These are phyloP conservation scores for Epithele typhae DNA, from an alignment of 768 basidiomycete species.

Conservation along the genomic window DNA sequence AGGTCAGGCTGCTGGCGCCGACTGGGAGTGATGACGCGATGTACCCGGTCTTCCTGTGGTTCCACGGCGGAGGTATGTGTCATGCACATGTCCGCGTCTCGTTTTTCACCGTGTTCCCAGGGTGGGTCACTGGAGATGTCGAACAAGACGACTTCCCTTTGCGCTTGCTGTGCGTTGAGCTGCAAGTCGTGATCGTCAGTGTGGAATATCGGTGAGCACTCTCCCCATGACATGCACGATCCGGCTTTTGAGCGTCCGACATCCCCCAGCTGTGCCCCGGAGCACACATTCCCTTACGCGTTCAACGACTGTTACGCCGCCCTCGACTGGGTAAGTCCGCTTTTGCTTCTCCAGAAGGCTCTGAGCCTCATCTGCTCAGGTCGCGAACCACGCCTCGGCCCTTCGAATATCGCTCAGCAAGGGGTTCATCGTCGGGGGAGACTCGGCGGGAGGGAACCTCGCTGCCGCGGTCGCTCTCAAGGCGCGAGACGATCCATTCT, in stretches of 20 bases:
- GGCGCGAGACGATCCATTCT: constrained; percentile 21
- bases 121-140: constrained; percentile 20
- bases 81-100: background rate
- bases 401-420: constrained; percentile 15
- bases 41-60: background rate
- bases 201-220: constrained; percentile 4
- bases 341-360: background rate
- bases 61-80: background rate
- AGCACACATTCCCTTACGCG: constrained; percentile 20
- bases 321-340: constrained; percentile 22
- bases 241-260: background rate
- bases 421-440: constrained; percentile 23
- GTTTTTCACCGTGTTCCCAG: constrained; percentile 2
- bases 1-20: background rate
- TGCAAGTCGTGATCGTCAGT: constrained; percentile 17
- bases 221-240: background rate
- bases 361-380: background rate
- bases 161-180: constrained; percentile 8
- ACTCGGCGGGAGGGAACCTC: constrained; percentile 21
- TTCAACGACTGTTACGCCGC: constrained; percentile 21
- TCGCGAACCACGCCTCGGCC: constrained; percentile 1
- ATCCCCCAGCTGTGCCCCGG: constrained; percentile 20
- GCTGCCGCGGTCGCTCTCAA: constrained; percentile 19
- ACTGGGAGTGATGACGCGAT: background rate
- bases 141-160: constrained; percentile 18